phyloP scores from a whole-genome alignment of 345 rosid genomes.

The Lepidium didymum region DNA sequence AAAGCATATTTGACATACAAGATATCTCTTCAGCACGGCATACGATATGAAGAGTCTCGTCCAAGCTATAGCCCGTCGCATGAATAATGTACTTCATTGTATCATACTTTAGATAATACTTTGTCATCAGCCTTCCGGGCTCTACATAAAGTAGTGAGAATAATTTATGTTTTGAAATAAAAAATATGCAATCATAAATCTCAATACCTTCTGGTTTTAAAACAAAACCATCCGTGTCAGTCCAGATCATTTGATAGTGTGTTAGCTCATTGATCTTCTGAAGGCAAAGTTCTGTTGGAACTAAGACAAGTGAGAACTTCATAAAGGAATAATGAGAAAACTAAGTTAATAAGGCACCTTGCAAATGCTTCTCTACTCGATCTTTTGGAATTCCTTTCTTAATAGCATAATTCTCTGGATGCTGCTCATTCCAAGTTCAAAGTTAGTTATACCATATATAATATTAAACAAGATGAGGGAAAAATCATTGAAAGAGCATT shows the following conservation, averaged over 20 bases:
- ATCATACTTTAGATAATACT: slow-evolving; percentile 79
- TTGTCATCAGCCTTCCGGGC: slow-evolving; percentile 96
- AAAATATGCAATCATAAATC: slow-evolving; percentile 1
- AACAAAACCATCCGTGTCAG: slow-evolving; percentile 78
- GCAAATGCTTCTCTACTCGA: slow-evolving; percentile 75
- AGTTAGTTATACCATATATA: slow-evolving; percentile 6
- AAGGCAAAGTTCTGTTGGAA: slow-evolving; percentile 60
- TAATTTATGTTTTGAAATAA: neutral
- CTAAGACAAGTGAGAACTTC: slow-evolving; percentile 15
- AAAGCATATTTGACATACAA: slow-evolving; percentile 46
- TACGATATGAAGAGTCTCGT: slow-evolving; percentile 64
- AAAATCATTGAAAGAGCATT: neutral
- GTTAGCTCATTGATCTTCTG: slow-evolving; percentile 76
- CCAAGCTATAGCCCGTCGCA: slow-evolving; percentile 58
- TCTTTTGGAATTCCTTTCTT: slow-evolving; percentile 68
- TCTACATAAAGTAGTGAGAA: slow-evolving; percentile 32
- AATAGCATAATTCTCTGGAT: slow-evolving; percentile 84
- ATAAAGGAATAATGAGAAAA: neutral
- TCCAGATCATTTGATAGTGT: slow-evolving; percentile 82
- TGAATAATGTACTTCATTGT: slow-evolving; percentile 91
- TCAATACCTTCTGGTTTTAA: slow-evolving; percentile 80
- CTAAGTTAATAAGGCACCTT: slow-evolving; percentile 42
- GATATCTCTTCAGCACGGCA: slow-evolving; percentile 90
- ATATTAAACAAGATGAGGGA: neutral
- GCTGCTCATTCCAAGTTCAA: slow-evolving; percentile 34